These are phyloP conservation scores for Candida sanyaensis DNA, from an alignment of 1,139 yeast species.

Conservation along the genomic window DNA sequence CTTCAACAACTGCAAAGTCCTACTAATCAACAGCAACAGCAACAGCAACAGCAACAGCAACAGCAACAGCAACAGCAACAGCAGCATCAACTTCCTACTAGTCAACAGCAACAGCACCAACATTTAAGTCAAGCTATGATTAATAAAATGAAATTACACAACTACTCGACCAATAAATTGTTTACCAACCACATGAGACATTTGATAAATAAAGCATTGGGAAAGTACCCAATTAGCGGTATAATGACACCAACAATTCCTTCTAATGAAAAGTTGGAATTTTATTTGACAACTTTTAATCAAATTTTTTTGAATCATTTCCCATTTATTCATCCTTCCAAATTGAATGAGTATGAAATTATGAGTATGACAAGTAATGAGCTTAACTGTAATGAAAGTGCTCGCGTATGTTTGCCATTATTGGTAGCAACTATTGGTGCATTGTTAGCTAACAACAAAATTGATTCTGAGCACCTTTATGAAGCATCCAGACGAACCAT, in stretches of 20 bases:
- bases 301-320: conserved; percentile 57
- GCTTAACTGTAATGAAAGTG: conserved; percentile 42
- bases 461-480: conserved; percentile 63
- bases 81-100: not conserved
- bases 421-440: conserved; percentile 77
- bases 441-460: conserved; percentile 55
- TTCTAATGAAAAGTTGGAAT: conserved; percentile 57
- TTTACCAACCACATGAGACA: conserved; percentile 57
- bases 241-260: conserved; percentile 64
- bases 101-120: not conserved
- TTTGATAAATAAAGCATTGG: conserved; percentile 54
- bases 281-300: conserved; percentile 52
- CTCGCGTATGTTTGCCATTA: conserved; percentile 66
- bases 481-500: conserved; percentile 77
- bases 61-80: too few relatives aligned
- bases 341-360: conserved; percentile 56
- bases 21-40: not conserved
- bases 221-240: conserved; percentile 66
- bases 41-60: too few relatives aligned
- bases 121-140: conserved; percentile 8
- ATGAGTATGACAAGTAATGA: conserved; percentile 53
- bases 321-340: conserved; percentile 67
- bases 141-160: conserved; percentile 17
- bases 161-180: conserved; percentile 43
- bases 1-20: not conserved